Evolutionary conservation across 768 basidiomycete genomes (phyloP), one percentile per base, ranked within the genome.

Genomic region (Lentinula raphanica): DNA sequence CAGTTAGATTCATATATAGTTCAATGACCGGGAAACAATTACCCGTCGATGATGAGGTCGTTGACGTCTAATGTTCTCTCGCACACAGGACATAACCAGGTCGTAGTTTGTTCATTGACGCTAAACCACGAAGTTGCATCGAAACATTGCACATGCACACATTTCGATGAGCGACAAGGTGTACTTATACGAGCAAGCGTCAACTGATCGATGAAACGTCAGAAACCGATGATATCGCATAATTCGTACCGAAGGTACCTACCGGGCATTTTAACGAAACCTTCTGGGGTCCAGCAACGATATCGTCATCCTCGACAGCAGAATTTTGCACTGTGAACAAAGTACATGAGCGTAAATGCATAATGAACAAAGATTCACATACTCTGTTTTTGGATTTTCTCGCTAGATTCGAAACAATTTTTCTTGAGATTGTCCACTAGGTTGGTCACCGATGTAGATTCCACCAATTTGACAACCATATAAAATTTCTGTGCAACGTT

Each of bases 191-290:
- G 90, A 70, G 87, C 83, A 69, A 90, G 97, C 45, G 92, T 93
- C 60, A 99, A 76, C 95, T 46, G 25, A 27, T 5, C 12, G 35
- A 7, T 21, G 12, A 44, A 19, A 19, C 17, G 35, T 35, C 11
- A 38, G 19, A 6, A 32, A 8, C n/a, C 6, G 23, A 28, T 21
- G 12, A 23, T 40, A 13, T 5, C 31, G 2, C 9, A 32, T 44
- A 35, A 8, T 35, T 35, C 32, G 32, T 8, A 35, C 32, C 28
- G 40, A n/a, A 39, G 19, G 19, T 12, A 75, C 93, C 57, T 69
- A 98, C 96, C 3, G 97, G 95, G 70, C 94, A 97, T 69, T 92
- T 95, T 63, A 99, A 69, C 0, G 90, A 91, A 83, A 98, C 87
- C 68, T 88, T 92, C 64, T 92, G 87, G 2, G 90, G 83, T 12